A percentile compares a stretch with the other conserved stretches of the same genome.
phyloP scores from a whole-genome alignment of 805 yeast genomes.

The Lipomyces mesembrius region DNA sequence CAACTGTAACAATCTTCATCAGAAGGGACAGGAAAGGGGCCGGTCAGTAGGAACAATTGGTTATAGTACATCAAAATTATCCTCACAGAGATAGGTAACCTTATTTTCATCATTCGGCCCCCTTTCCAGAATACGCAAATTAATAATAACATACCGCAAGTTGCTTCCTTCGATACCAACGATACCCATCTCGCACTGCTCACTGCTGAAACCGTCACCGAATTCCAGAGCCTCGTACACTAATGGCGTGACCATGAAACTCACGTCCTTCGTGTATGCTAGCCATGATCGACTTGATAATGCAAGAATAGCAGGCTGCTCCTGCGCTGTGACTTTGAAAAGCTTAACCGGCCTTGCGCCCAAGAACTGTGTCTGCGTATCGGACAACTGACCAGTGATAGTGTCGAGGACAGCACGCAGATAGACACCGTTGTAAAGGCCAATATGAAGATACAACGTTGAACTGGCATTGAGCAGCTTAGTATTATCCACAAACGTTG shows the following conservation, averaged over 20 bases:
- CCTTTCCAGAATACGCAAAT: slow-evolving; percentile 43
- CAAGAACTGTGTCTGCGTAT: slow-evolving; percentile 69
- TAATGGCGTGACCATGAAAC: slow-evolving; percentile 55
- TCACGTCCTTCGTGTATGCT: slow-evolving; percentile 49
- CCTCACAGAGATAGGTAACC: slow-evolving; percentile 29
- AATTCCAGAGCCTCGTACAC: slow-evolving; percentile 48
- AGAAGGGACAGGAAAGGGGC: background rate
- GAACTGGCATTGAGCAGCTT: slow-evolving; percentile 28
- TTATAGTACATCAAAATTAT: slow-evolving; percentile 12
- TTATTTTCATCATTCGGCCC: slow-evolving; percentile 32
- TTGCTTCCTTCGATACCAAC: slow-evolving; percentile 62
- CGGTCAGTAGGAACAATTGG: slow-evolving; percentile 38
- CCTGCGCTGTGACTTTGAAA: slow-evolving; percentile 46
- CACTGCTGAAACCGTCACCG: slow-evolving; percentile 63
- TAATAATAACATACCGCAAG: slow-evolving; percentile 46
- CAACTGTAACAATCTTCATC: background rate
- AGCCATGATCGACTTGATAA: slow-evolving; percentile 62
- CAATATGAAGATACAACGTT: slow-evolving; percentile 64
- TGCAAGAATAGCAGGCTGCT: slow-evolving; percentile 52
- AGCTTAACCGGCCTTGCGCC: slow-evolving; percentile 71
- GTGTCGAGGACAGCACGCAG: slow-evolving; percentile 63
- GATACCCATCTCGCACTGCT: slow-evolving; percentile 64
- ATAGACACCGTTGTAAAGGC: slow-evolving; percentile 83
- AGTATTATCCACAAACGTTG: slow-evolving; percentile 19
- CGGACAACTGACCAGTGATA: slow-evolving; percentile 63